Evolutionary conservation across 495 filamentous ascomycete species (phyloP).

Genomic region (Endocarpon pusillum): DNA sequence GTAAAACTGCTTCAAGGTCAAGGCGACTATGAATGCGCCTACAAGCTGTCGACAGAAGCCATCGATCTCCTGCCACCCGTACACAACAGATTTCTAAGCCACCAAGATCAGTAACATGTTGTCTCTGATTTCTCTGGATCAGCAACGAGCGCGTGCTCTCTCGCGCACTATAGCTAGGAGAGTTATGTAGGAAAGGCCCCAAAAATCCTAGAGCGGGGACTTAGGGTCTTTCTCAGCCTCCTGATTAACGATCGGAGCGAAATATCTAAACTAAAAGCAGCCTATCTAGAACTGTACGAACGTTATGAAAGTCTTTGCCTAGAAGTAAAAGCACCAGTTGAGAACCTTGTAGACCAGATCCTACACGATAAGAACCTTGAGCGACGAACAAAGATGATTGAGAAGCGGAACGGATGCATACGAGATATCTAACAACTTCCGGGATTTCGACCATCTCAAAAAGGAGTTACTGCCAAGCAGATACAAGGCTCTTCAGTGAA

Average conservation of each 20-base stretch:
- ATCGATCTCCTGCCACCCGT: constrained; percentile 5
- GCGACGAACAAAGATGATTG: constrained; percentile 1
- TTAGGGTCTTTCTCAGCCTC: constrained; percentile 6
- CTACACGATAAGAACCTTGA: too few relatives aligned
- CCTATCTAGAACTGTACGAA: constrained; percentile 3
- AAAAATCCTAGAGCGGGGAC: too few relatives aligned
- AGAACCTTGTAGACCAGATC: constrained; percentile 1
- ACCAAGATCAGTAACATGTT: constrained; percentile 7
- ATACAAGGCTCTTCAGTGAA: constrained; percentile 5
- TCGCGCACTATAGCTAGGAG: constrained; percentile 6
- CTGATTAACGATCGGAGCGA: constrained; percentile 8
- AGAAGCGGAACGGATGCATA: constrained; percentile 2
- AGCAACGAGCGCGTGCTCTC: constrained; percentile 7
- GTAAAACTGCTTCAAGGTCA: too few relatives aligned
- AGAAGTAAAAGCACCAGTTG: not conserved
- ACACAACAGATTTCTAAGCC: constrained; percentile 5
- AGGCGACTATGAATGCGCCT: too few relatives aligned
- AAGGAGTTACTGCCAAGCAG: constrained; percentile 3
- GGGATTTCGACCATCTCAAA: constrained; percentile 7
- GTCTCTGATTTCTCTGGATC: constrained; percentile 8
- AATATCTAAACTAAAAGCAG: constrained; percentile 4
- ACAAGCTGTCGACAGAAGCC: too few relatives aligned
- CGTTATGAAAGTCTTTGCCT: constrained; percentile 7
- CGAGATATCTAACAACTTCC: constrained; percentile 7
- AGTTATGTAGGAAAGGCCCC: too few relatives aligned